Conservation (phyloP, 163 green algal genomes). For the Prototheca wickerhamii region DNA sequence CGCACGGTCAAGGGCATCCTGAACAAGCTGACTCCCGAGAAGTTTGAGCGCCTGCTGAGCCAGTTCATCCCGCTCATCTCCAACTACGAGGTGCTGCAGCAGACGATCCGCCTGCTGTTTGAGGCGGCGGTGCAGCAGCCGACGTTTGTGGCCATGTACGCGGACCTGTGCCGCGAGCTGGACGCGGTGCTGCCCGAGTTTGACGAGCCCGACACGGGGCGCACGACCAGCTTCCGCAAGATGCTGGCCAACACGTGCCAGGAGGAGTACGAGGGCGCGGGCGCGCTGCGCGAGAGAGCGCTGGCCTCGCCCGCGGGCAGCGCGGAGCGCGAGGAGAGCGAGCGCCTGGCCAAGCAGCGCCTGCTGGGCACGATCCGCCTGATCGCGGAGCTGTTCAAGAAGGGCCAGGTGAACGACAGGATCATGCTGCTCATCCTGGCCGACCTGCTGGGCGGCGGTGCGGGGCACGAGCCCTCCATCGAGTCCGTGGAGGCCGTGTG, state of each 20-base stretch:
- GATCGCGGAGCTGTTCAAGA: constrained; percentile 95
- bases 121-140: constrained; percentile 96
- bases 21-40: constrained; percentile 99
- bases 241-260: constrained; percentile 99
- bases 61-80: constrained; percentile 83
- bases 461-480: neutral
- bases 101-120: constrained; percentile 83
- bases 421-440: constrained; percentile 88
- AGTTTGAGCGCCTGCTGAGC: constrained; percentile 91
- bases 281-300: constrained; percentile 47
- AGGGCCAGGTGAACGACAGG: constrained; percentile 71
- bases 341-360: constrained; percentile 72
- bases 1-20: constrained; percentile 89
- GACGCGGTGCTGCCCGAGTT: constrained; percentile 38
- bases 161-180: constrained; percentile 83
- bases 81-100: constrained; percentile 68
- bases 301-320: constrained; percentile 5
- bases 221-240: constrained; percentile 79
- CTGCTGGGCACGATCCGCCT: constrained; percentile 92
- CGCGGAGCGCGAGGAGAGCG: constrained; percentile 40
- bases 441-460: constrained; percentile 55
- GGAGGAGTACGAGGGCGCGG: constrained; percentile 93
- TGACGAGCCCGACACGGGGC: constrained; percentile 25
- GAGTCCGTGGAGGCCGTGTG: constrained; percentile 55
- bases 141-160: constrained; percentile 95